Evolutionary conservation across 768 basidiomycete genomes (phyloP).

Genomic region (Leccinum subtestaceum): DNA sequence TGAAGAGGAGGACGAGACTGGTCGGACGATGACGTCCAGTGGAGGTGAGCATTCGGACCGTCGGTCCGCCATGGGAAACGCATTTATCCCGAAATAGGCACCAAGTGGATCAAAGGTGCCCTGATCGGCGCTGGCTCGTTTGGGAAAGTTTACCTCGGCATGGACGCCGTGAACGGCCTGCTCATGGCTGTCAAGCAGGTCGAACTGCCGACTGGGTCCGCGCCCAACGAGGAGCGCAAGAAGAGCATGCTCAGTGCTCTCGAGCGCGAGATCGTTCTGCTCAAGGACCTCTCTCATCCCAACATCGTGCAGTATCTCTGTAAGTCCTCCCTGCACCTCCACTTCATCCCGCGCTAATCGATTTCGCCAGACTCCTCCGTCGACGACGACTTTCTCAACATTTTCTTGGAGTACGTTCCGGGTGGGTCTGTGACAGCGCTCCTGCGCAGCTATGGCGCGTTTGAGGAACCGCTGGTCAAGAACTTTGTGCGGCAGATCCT

Average conservation of each 20-base stretch:
- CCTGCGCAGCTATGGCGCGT: conserved; percentile 87
- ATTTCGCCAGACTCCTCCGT: conserved; percentile 78
- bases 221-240: conserved; percentile 88
- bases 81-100: conserved; percentile 43
- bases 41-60: conserved; percentile 40
- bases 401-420: conserved; percentile 96
- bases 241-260: conserved; percentile 89
- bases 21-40: conserved; percentile 51
- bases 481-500: conserved; percentile 93
- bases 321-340: conserved; percentile 39
- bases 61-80: neutral
- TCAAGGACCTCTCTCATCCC: conserved; percentile 89
- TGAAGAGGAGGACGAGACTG: conserved; percentile 50
- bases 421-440: conserved; percentile 92
- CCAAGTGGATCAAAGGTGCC: conserved; percentile 97
- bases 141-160: conserved; percentile 92
- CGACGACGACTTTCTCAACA: conserved; percentile 88
- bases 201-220: conserved; percentile 79
- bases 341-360: neutral
- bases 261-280: conserved; percentile 90
- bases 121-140: conserved; percentile 94
- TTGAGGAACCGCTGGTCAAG: conserved; percentile 87
- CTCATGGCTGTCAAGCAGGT: conserved; percentile 99
- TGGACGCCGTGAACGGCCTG: conserved; percentile 87
- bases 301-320: conserved; percentile 99